Base-by-base conservation (phyloP, 305 asterid genomes). In the Andrographis paniculata region DNA sequence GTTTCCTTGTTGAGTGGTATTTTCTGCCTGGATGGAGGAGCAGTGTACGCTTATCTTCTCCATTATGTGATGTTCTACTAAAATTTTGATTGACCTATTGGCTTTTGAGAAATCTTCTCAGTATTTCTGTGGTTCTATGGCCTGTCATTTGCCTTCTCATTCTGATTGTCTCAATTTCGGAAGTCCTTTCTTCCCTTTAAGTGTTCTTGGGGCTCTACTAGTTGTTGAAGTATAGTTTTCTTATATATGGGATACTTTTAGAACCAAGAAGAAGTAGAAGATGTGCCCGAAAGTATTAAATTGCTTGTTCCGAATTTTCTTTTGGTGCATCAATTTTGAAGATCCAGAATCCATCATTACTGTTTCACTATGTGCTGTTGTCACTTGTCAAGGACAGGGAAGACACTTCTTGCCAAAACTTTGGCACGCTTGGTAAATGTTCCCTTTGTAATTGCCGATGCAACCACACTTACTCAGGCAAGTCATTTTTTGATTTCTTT, bases 391-490 rank as follows among this genome's bases (percentile, higher is more conserved):
- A 72, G 84, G 80, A 79, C 89, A 79, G 89, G 89, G 74, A 79
- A 79, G 68, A 79, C 89, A 45, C 72, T 44, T 71, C 95, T 88
- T 58, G 95, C 97, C 51, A 88, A 84, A 70, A 88, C 94, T 68
- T 70, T 88, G 82, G 97, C 97, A 35, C 89, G 97, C 33, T 61
- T 84, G 64, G 97, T 88, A 58, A 88, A 88, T 53, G 97, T 88
- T 67, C 97, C 97, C 33, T 84, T 88, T 55, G 97, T 84, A 49
- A 84, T 88, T 77, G 93, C 97, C 31, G 97, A 88, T 77, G 97
- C 97, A 47, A 88, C 95, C 22, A 88, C 95, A 17, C 95, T 88
- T 61, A 88, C 97, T 60, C 97, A 88, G 91, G 97, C 79, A 70
- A 62, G 92, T 58, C 17, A 22, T 61, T 45, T 20, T 49, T 48